Conservation (phyloP, 208 protist species). For the Trypanosoma vivax region DNA sequence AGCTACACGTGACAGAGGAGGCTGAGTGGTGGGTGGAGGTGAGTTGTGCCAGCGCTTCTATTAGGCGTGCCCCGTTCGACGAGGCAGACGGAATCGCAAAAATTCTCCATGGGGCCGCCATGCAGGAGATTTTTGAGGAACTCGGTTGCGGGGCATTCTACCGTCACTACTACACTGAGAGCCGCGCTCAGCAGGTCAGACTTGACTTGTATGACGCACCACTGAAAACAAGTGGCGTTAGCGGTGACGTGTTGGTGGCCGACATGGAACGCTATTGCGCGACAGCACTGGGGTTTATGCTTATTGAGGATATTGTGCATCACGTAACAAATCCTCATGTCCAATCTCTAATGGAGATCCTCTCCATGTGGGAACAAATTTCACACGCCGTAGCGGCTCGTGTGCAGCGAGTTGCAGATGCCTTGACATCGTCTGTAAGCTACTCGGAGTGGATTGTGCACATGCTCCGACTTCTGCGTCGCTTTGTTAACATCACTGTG, state of each 20-base stretch:
- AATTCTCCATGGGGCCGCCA: slow-evolving; percentile 60
- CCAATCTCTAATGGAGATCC: slow-evolving; percentile 65
- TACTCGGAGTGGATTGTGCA: slow-evolving; percentile 57
- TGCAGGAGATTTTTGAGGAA: slow-evolving; percentile 77
- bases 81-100: slow-evolving; percentile 38
- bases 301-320: slow-evolving; percentile 82
- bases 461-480: slow-evolving; percentile 54
- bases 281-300: slow-evolving; percentile 70
- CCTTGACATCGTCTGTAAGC: slow-evolving; percentile 38
- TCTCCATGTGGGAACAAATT: slow-evolving; percentile 70
- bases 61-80: slow-evolving; percentile 47
- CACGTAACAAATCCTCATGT: slow-evolving; percentile 72
- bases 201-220: slow-evolving; percentile 51
- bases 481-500: slow-evolving; percentile 49
- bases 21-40: slow-evolving; percentile 70
- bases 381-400: slow-evolving; percentile 40
- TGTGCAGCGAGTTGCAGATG: slow-evolving; percentile 30
- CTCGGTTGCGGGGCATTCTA: slow-evolving; percentile 75
- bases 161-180: slow-evolving; percentile 62
- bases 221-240: slow-evolving; percentile 20
- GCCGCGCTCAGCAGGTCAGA: slow-evolving; percentile 57
- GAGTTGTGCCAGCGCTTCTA: slow-evolving; percentile 35
- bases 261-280: slow-evolving; percentile 58
- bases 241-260: slow-evolving; percentile 28
- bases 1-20: slow-evolving; percentile 33